Base-by-base conservation (phyloP, 495 filamentous ascomycete species). In the Aspergillus baeticus region DNA sequence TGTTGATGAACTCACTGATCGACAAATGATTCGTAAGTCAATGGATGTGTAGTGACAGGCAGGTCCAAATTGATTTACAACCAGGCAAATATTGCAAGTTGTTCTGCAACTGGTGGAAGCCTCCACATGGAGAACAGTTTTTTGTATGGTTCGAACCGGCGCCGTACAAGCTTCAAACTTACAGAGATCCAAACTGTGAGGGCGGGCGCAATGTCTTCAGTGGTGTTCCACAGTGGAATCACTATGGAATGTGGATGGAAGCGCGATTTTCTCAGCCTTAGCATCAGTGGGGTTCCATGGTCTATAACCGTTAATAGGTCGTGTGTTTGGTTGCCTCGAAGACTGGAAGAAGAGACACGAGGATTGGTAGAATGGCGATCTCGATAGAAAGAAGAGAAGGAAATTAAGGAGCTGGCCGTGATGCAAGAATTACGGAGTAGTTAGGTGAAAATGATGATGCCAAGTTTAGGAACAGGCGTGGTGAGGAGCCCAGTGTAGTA, bases 351-450 rank as follows among this genome's bases (percentile, higher is more conserved):
- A 18, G 38, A 22, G 6, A 22, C n/a, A n/a, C 13, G 18, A 43
- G 22, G 17, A 17, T 17, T n/a, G n/a, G 37, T 43, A 15, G n/a
- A 5, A 21, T 15, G 29, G 13, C 15, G 17, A 3, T 15, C 35
- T 6, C n/a, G 5, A 6, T 41, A 17, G 1, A 8, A 3, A 17
- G 5, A 6, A 34, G 47, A 17, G 20, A 21, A 23, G 29, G 39
- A 44, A 54, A 54, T 43, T 42, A 26, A 43, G 26, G 38, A 10
- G 22, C 21, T 35, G 34, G 47, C 13, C 15, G 15, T 42, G 50
- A 52, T 33, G 50, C 15, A 52, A 41, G 20, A 39, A 42, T 52
- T 41, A 42, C 33, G n/a, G n/a, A n/a, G n/a, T n/a, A n/a, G n/a
- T n/a, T n/a, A n/a, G n/a, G 51, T 22, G 10, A 46, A 21, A 2